Evolutionary conservation across 177 flowering plant genomes (phyloP).

Genomic region (Vitis hybrid): DNA sequence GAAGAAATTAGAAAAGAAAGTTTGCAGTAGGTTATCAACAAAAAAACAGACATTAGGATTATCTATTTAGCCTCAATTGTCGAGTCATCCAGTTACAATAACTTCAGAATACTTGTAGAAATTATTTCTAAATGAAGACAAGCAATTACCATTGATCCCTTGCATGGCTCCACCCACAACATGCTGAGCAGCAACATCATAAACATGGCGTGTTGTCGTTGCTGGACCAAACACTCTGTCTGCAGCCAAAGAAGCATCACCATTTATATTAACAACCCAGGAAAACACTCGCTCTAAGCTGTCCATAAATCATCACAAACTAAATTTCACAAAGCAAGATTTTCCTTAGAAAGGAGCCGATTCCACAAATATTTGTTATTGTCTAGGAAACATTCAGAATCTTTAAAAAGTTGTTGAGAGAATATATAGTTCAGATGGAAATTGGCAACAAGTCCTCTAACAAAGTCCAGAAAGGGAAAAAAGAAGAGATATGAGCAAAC

Average conservation of each 20-base stretch:
- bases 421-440: too few species aligned
- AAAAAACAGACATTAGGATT: not conserved
- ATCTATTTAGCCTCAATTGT: too few species aligned
- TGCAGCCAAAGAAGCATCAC: slow-evolving; percentile 26
- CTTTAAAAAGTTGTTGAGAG: too few species aligned
- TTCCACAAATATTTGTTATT: too few species aligned
- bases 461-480: too few species aligned
- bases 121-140: not conserved
- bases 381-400: too few species aligned
- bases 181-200: slow-evolving; percentile 95
- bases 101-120: not conserved
- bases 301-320: too few species aligned
- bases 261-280: not conserved
- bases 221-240: slow-evolving; percentile 99
- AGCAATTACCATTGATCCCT: slow-evolving; percentile 76
- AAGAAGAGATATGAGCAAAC: too few species aligned
- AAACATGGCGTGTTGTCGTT: slow-evolving; percentile 93
- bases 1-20: not conserved
- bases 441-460: too few species aligned
- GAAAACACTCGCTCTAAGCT: not conserved
- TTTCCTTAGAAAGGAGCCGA: too few species aligned
- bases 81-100: not conserved
- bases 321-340: too few species aligned
- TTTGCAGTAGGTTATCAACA: not conserved
- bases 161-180: slow-evolving; percentile 84